Evolutionary conservation across 139 green algal genomes (phyloP), one percentile per base, ranked within the genome.

Genomic region (Diplosphaera chodatii): DNA sequence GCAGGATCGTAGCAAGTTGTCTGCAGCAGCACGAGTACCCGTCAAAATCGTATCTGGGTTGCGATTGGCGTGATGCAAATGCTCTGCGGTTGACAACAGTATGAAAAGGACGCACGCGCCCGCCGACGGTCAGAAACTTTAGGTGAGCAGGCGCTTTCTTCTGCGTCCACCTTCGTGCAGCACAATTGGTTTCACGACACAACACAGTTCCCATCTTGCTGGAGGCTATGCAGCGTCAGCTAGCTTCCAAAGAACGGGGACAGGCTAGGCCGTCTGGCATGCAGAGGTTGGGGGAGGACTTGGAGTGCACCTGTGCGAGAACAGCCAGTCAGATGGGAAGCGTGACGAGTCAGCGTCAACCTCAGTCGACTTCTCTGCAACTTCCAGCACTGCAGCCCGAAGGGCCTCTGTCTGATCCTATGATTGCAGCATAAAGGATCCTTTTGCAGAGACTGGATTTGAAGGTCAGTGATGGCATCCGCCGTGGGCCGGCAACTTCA

Each of bases 291-390:
- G n/a, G n/a, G n/a, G n/a, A n/a, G n/a, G n/a, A n/a, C n/a, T 13
- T 21, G 37, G 10, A 48, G 37, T 13, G n/a, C 77, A 91, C 75
- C 90, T 71, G 63, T 80, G 67, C 67, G 95, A 87, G 67, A 97
- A 97, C n/a, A 97, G 78, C 92, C 92, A 97, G 40, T 80, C 64
- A 2, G 20, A 0, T 1, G 90, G 92, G 72, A 90, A 92, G 55
- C 62, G 70, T 63, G 8, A 74, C 3, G 64, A 68, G 68, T 94
- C 85, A 2, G 89, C 92, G 16, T 87, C 71, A 22, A 77, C 83
- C 1, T 77, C 83, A 6, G 83, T 77, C 5, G 92, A 90, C 22
- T 68, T 74, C 59, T 74, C 23, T 25, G 86, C 70, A 27, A 96
- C 92, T 1, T 77, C 23, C 29, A 66, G 22, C 16, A 91, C 67